Conservation (phyloP, 306 rosid genomes). For the Echinosophora koreensis region DNA sequence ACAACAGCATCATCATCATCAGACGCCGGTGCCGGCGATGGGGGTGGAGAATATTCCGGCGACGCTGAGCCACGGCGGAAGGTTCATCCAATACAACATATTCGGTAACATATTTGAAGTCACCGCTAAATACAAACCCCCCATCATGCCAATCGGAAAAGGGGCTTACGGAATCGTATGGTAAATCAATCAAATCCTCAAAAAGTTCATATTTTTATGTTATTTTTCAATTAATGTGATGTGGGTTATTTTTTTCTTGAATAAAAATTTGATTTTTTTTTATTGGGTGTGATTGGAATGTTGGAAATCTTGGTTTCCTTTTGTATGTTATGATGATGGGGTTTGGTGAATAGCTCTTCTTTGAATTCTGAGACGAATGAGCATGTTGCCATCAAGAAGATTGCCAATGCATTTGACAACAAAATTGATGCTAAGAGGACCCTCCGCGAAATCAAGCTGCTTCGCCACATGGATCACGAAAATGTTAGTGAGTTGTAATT, state of each 20-base stretch:
- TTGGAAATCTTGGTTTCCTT: not conserved
- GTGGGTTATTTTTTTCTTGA: not conserved
- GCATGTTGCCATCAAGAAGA: slow-evolving; percentile 94
- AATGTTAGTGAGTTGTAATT: slow-evolving; percentile 68
- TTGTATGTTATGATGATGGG: not conserved
- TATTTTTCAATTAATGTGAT: not conserved
- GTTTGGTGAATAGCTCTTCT: slow-evolving; percentile 64
- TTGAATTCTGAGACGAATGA: slow-evolving; percentile 90
- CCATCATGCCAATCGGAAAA: slow-evolving; percentile 97
- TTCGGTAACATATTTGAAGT: slow-evolving; percentile 94
- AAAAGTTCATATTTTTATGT: slow-evolving; percentile 34
- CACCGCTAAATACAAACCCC: slow-evolving; percentile 93
- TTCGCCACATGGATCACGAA: slow-evolving; percentile 98
- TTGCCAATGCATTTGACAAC: slow-evolving; percentile 94
- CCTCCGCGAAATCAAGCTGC: slow-evolving; percentile 96
- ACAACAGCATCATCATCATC: slow-evolving; percentile 33
- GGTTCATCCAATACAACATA: slow-evolving; percentile 92
- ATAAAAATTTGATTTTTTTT: not conserved
- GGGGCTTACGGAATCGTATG: slow-evolving; percentile 99
- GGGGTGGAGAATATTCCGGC: slow-evolving; percentile 90
- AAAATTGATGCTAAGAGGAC: slow-evolving; percentile 97
- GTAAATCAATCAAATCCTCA: slow-evolving; percentile 53
- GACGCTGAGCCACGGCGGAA: slow-evolving; percentile 87
- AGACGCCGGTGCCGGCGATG: slow-evolving; percentile 43
- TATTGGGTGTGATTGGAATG: slow-evolving; percentile 16